Evolutionary conservation across 2,329 filamentous ascomycete genomes (phyloP).

Genomic region (Neofusicoccum kwambonambiense): DNA sequence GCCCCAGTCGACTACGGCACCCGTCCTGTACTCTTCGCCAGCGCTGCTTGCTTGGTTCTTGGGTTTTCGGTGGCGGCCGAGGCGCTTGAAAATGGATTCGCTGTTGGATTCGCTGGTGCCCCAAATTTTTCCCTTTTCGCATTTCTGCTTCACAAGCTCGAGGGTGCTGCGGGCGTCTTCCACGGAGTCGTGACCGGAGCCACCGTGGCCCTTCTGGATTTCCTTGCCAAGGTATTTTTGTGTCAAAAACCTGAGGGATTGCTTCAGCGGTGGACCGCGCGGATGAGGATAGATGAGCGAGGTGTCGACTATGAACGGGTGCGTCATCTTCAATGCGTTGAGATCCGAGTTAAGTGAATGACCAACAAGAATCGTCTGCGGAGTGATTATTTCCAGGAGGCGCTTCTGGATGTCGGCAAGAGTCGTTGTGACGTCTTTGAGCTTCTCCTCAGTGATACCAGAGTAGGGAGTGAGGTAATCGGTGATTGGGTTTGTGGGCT

Average conservation of each 20-base stretch:
- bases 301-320: constrained; percentile 93
- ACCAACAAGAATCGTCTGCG: constrained; percentile 71
- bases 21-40: constrained; percentile 57
- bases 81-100: constrained; percentile 86
- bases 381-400: constrained; percentile 69
- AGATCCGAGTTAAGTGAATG: constrained; percentile 83
- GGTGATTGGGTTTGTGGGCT: constrained; percentile 80
- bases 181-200: constrained; percentile 80
- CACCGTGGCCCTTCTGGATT: constrained; percentile 76
- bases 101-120: constrained; percentile 74
- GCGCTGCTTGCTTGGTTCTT: constrained; percentile 33
- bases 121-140: constrained; percentile 86
- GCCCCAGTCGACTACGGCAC: constrained; percentile 86
- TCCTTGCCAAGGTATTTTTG: constrained; percentile 83
- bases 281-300: constrained; percentile 87
- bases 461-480: constrained; percentile 90
- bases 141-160: constrained; percentile 92
- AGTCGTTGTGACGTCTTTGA: constrained; percentile 79
- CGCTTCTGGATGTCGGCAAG: constrained; percentile 78
- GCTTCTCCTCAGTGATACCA: constrained; percentile 84
- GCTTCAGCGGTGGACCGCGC: constrained; percentile 84
- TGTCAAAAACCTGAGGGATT: constrained; percentile 83
- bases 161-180: constrained; percentile 91
- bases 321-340: constrained; percentile 78
- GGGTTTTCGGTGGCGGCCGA: constrained; percentile 57